These are phyloP conservation scores for Amyloporia xantha DNA, from an alignment of 768 basidiomycete species.

Conservation along the genomic window DNA sequence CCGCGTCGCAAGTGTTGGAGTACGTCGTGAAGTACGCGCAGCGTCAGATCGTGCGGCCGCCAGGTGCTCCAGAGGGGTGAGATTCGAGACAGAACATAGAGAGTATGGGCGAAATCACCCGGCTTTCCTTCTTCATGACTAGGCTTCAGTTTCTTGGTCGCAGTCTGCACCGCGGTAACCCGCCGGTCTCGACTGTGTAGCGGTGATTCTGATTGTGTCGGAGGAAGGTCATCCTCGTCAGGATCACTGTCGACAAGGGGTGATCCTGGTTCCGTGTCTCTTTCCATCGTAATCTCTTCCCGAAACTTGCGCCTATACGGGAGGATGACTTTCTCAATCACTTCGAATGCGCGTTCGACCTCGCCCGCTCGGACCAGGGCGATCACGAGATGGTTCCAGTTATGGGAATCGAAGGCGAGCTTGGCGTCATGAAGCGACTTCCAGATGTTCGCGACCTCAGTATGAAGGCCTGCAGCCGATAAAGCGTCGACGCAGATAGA, in stretches of 20 bases:
- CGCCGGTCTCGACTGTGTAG: conserved; percentile 10
- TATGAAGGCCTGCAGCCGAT: conserved; percentile 55
- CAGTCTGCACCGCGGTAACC: background rate
- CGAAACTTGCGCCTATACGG: conserved; percentile 38
- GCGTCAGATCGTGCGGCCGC: conserved; percentile 50
- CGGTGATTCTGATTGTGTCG: conserved; percentile 11
- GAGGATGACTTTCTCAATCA: conserved; percentile 72
- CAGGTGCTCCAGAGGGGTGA: conserved; percentile 60
- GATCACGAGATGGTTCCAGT: conserved; percentile 83
- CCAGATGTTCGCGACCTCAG: conserved; percentile 63
- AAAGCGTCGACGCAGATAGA: conserved; percentile 78
- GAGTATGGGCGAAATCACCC: conserved; percentile 49
- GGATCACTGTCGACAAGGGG: conserved; percentile 14
- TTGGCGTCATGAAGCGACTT: conserved; percentile 50
- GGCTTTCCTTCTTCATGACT: conserved; percentile 3
- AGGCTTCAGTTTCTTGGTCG: conserved; percentile 6
- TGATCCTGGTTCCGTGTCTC: conserved; percentile 16
- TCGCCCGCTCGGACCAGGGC: conserved; percentile 77
- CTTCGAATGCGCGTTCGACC: conserved; percentile 75
- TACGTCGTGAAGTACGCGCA: conserved; percentile 41
- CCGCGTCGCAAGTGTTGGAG: conserved; percentile 46
- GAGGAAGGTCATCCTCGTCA: conserved; percentile 13
- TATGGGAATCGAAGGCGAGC: conserved; percentile 78
- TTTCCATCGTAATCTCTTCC: conserved; percentile 1
- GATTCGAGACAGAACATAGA: conserved; percentile 56